Percentiles rank a stretch among this genome's conserved stretches.
These are phyloP conservation scores for Fraxinus latifolia DNA, from an alignment of 305 asterid species.

Conservation along the genomic window DNA sequence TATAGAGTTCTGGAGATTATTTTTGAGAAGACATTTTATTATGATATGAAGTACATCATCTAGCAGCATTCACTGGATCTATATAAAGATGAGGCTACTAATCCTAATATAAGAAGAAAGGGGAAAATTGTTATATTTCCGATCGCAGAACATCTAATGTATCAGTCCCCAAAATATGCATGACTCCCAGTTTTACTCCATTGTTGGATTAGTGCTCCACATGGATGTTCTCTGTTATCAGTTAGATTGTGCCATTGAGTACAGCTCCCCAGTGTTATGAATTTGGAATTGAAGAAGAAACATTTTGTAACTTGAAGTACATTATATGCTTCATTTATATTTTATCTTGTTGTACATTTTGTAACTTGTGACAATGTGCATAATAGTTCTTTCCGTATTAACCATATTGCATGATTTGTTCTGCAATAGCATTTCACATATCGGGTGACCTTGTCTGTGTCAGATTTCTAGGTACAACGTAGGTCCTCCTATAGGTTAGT, in stretches of 20 bases:
- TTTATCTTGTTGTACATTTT: neutral
- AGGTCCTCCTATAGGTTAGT: neutral
- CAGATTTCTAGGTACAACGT: neutral
- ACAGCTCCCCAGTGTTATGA: neutral
- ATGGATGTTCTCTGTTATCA: neutral
- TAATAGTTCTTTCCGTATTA: neutral
- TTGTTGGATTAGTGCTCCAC: neutral
- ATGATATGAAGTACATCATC: neutral
- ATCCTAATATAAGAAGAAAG: neutral
- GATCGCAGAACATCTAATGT: neutral
- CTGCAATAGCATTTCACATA: neutral
- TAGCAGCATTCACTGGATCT: neutral
- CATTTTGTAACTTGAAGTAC: neutral
- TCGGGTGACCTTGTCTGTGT: neutral
- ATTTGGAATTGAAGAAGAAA: neutral
- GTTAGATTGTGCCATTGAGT: neutral
- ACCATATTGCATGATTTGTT: neutral
- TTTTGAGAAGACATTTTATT: neutral
- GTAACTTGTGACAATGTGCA: neutral
- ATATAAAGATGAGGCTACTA: neutral
- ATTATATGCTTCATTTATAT: neutral
- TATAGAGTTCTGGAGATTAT: neutral
- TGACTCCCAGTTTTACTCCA: neutral
- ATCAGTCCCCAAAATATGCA: neutral
- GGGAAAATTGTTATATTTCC: neutral